A percentile compares a stretch with the other conserved stretches of the same genome.
These are phyloP conservation scores for Flammula alnicola DNA, from an alignment of 1,284 basidiomycete genomes.

Conservation along the genomic window DNA sequence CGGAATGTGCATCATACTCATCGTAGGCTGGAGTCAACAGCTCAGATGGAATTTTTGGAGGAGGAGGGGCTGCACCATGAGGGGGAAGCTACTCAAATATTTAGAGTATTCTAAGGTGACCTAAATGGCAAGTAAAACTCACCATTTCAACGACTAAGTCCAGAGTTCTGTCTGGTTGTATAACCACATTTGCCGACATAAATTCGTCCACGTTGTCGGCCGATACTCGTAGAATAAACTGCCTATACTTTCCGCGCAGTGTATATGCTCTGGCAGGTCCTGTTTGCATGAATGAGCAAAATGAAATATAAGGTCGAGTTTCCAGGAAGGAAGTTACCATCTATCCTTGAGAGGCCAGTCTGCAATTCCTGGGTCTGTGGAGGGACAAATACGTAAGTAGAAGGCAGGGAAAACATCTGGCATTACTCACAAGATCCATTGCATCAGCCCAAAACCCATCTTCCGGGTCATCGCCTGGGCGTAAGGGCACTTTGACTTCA, in stretches of 20 bases:
- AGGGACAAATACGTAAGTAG: neutral
- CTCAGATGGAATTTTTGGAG: constrained; percentile 33
- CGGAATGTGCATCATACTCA: constrained; percentile 8
- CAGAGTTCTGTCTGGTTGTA: constrained; percentile 50
- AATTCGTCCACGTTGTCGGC: constrained; percentile 51
- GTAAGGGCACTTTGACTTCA: constrained; percentile 65
- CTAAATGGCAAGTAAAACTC: constrained; percentile 14
- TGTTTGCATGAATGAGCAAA: constrained; percentile 30
- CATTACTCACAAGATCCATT: constrained; percentile 52
- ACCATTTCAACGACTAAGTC: constrained; percentile 56
- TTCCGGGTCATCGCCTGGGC: constrained; percentile 44
- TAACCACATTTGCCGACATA: constrained; percentile 48
- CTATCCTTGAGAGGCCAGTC: constrained; percentile 65
- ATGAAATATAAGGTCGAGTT: neutral
- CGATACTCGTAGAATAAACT: constrained; percentile 68
- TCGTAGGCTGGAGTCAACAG: constrained; percentile 14
- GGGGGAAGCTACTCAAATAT: constrained; percentile 30
- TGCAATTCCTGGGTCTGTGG: constrained; percentile 58
- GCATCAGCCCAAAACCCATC: constrained; percentile 75
- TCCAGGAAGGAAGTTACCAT: constrained; percentile 48
- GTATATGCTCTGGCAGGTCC: constrained; percentile 73
- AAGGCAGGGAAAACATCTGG: neutral
- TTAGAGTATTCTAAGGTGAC: neutral
- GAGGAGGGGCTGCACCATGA: constrained; percentile 30
- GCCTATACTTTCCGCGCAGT: constrained; percentile 69